Conservation (phyloP, 345 rosid species). For the Punica granatum region DNA sequence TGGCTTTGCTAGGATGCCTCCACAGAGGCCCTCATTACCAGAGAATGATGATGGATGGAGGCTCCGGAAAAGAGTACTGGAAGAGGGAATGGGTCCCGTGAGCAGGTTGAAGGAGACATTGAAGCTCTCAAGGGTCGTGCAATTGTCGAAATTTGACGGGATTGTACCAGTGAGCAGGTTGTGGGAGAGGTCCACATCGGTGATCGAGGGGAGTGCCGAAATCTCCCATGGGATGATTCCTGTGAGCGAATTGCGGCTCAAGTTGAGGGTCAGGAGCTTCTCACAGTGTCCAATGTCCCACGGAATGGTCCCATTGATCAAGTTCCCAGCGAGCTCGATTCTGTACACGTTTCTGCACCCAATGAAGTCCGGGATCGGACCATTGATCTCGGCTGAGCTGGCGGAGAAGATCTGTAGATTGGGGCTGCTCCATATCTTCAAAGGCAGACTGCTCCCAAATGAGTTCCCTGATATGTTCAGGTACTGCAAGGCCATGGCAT, state of each 20-base stretch:
- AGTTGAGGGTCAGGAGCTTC: conserved; percentile 64
- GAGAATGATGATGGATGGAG: conserved; percentile 77
- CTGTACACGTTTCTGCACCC: conserved; percentile 63
- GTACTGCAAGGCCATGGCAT: conserved; percentile 49
- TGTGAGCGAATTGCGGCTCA: conserved; percentile 56
- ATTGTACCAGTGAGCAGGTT: conserved; percentile 76
- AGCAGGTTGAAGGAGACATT: conserved; percentile 68
- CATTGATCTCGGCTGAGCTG: conserved; percentile 40
- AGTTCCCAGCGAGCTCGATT: conserved; percentile 74
- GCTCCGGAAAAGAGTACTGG: conserved; percentile 53
- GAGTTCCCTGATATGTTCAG: conserved; percentile 65
- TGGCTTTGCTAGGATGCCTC: conserved; percentile 46
- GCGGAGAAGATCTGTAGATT: conserved; percentile 72
- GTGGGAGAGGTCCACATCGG: conserved; percentile 70
- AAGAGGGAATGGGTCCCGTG: conserved; percentile 64
- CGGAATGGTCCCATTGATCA: conserved; percentile 64
- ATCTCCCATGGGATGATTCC: conserved; percentile 93
- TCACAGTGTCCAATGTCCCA: conserved; percentile 76
- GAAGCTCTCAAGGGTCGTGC: conserved; percentile 67
- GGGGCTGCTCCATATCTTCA: conserved; percentile 56
- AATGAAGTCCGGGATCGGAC: conserved; percentile 55
- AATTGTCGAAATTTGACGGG: conserved; percentile 71
- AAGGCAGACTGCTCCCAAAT: conserved; percentile 40
- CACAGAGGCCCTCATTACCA: conserved; percentile 75
- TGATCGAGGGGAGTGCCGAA: conserved; percentile 59